Conservation (phyloP, 306 rosid species). For the Casuarina glauca region DNA sequence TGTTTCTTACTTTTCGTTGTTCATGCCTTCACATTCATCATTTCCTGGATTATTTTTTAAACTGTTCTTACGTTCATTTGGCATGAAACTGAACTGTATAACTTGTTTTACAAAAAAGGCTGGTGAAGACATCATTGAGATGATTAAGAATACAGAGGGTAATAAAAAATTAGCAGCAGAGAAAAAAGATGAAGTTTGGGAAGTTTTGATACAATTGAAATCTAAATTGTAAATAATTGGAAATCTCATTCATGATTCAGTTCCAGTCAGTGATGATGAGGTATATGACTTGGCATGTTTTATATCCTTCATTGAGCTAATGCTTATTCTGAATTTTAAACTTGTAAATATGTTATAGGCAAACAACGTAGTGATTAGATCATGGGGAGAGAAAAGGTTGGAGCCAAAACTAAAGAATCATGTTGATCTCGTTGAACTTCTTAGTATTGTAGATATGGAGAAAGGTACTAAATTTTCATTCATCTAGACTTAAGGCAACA, state of each 20-base stretch:
- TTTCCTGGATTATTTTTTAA: too few species aligned
- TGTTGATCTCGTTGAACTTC: too few species aligned
- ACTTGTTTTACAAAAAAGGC: conserved; percentile 24
- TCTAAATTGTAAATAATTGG: too few species aligned
- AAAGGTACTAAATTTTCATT: conserved; percentile 48
- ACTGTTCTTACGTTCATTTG: neutral
- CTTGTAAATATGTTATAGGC: conserved; percentile 18
- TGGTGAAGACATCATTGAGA: conserved; percentile 59
- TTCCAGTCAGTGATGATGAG: too few species aligned
- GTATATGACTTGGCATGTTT: conserved; percentile 30
- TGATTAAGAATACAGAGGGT: conserved; percentile 59
- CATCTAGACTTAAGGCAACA: neutral
- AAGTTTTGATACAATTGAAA: too few species aligned
- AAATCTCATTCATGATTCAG: too few species aligned
- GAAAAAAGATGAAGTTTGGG: conserved; percentile 74
- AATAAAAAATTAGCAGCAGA: conserved; percentile 57
- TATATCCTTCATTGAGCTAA: neutral
- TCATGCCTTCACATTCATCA: too few species aligned
- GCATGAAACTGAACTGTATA: conserved; percentile 1
- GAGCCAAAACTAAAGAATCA: too few species aligned
- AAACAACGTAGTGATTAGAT: too few species aligned
- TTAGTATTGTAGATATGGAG: too few species aligned
- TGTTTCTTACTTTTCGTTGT: too few species aligned
- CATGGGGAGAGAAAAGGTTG: too few species aligned
- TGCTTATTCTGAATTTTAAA: neutral